Conservation (phyloP, 495 filamentous ascomycete genomes). For the Collariella sp. region DNA sequence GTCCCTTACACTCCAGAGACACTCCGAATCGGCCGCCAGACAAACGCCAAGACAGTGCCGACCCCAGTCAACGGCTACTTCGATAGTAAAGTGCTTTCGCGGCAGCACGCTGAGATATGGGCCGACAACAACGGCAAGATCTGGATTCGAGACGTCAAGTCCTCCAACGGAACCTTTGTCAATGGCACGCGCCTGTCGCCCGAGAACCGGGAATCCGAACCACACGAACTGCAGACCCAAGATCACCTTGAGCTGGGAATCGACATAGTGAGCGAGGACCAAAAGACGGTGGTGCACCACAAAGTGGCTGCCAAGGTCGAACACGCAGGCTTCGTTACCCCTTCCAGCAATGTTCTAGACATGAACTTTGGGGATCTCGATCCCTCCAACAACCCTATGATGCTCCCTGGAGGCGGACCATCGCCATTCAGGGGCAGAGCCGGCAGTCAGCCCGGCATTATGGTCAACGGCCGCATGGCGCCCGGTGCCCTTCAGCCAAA, state of each 20-base stretch:
- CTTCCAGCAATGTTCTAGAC: conserved; percentile 64
- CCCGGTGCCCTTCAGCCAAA: conserved; percentile 51
- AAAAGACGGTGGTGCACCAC: conserved; percentile 95
- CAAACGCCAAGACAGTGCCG: conserved; percentile 89
- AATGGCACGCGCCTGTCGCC: conserved; percentile 83
- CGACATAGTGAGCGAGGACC: conserved; percentile 96
- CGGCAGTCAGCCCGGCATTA: conserved; percentile 61
- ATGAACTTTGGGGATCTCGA: conserved; percentile 86
- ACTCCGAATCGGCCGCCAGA: conserved; percentile 88
- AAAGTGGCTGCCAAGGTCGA: conserved; percentile 96
- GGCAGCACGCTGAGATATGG: conserved; percentile 95
- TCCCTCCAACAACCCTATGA: conserved; percentile 59
- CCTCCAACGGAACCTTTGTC: conserved; percentile 96
- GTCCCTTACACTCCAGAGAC: conserved; percentile 85
- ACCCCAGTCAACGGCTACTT: conserved; percentile 89
- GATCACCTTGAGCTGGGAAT: conserved; percentile 92
- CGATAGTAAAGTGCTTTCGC: conserved; percentile 92
- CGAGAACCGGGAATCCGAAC: conserved; percentile 91
- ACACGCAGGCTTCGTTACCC: conserved; percentile 71
- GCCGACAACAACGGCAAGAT: conserved; percentile 83
- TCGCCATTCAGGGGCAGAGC: conserved; percentile 55
- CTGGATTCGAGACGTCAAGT: conserved; percentile 95
- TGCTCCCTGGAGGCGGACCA: conserved; percentile 42
- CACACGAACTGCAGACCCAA: conserved; percentile 77
- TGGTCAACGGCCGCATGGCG: conserved; percentile 48